A percentile compares a stretch with the other conserved stretches of the same genome.
Evolutionary conservation across 2,329 filamentous ascomycete species (phyloP).

Genomic region (Aschersonia sp.): DNA sequence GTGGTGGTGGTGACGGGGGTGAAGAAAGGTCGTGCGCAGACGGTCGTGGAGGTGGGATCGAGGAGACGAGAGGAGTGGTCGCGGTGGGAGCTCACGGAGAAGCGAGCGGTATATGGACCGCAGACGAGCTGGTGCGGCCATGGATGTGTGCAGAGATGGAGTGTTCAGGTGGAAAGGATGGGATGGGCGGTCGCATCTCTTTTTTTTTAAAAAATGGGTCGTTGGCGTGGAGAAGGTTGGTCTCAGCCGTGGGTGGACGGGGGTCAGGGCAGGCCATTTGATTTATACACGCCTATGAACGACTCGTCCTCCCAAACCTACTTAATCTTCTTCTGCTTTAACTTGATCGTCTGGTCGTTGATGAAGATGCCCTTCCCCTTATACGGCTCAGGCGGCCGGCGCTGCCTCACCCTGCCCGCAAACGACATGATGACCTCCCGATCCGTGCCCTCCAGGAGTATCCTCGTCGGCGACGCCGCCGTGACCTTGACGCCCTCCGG

Average conservation of each 20-base stretch:
- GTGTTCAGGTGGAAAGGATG: neutral
- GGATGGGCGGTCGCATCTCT: neutral
- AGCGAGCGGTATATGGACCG: slow-evolving; percentile 78
- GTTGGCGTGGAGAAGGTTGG: too few species aligned
- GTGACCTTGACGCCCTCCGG: slow-evolving; percentile 74
- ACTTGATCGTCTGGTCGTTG: slow-evolving; percentile 91
- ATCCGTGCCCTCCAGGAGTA: slow-evolving; percentile 77
- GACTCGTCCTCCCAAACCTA: slow-evolving; percentile 22
- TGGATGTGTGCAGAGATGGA: neutral
- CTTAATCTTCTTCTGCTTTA: slow-evolving; percentile 98
- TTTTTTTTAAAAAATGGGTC: neutral
- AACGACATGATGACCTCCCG: slow-evolving; percentile 83
- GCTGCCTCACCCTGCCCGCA: slow-evolving; percentile 74
- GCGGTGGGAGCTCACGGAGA: slow-evolving; percentile 76
- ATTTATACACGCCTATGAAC: neutral
- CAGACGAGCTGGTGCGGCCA: slow-evolving; percentile 27
- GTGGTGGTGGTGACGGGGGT: slow-evolving; percentile 10
- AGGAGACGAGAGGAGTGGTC: slow-evolving; percentile 36
- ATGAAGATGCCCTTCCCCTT: slow-evolving; percentile 99
- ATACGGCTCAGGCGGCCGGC: slow-evolving; percentile 90
- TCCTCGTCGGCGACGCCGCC: slow-evolving; percentile 79
- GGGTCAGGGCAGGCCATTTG: neutral
- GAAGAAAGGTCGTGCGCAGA: slow-evolving; percentile 15
- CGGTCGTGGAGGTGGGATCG: slow-evolving; percentile 37
- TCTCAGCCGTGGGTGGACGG: too few species aligned